phyloP scores from a whole-genome alignment of 2,329 filamentous ascomycete species.

The Phaeoacremonium minimum region DNA sequence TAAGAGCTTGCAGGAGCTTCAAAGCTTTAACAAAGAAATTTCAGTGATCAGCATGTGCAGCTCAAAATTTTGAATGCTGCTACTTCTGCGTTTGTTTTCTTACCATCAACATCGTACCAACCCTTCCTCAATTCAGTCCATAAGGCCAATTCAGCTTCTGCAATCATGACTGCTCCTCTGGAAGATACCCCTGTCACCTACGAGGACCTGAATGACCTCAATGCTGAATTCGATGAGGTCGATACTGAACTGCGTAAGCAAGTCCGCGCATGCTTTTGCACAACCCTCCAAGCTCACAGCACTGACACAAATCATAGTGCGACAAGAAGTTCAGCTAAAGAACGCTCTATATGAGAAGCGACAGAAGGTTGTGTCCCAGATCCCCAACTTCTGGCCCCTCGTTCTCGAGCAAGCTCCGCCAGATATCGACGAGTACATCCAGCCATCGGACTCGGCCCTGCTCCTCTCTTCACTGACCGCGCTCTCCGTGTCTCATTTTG shows the following conservation, averaged over 20 bases:
- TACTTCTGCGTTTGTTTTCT: too few relatives aligned
- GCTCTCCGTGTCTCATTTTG: conserved; percentile 75
- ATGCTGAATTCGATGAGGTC: conserved; percentile 78
- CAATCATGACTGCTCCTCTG: conserved; percentile 8
- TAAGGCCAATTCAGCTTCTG: too few relatives aligned
- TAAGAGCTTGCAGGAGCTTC: too few relatives aligned
- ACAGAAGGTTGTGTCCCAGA: conserved; percentile 62
- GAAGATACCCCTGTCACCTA: conserved; percentile 52
- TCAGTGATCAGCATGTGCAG: too few relatives aligned
- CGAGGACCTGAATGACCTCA: conserved; percentile 74
- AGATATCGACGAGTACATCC: conserved; percentile 85
- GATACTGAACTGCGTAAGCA: conserved; percentile 78
- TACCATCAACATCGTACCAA: too few relatives aligned
- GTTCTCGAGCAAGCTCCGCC: conserved; percentile 83
- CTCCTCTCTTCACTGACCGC: conserved; percentile 64
- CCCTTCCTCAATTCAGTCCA: too few relatives aligned
- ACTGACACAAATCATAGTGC: conserved; percentile 46
- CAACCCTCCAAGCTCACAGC: background rate
- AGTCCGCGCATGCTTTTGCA: background rate
- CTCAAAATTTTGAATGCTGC: too few relatives aligned
- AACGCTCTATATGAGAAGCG: conserved; percentile 74
- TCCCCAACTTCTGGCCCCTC: conserved; percentile 91
- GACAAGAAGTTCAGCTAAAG: conserved; percentile 65
- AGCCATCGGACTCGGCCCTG: conserved; percentile 71
- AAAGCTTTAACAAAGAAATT: too few relatives aligned